Percentiles rank a stretch among this genome's conserved stretches.
These are phyloP conservation scores for Martensiomyces pterosporus DNA, from an alignment of 192 early-diverging fungal species.

Conservation along the genomic window DNA sequence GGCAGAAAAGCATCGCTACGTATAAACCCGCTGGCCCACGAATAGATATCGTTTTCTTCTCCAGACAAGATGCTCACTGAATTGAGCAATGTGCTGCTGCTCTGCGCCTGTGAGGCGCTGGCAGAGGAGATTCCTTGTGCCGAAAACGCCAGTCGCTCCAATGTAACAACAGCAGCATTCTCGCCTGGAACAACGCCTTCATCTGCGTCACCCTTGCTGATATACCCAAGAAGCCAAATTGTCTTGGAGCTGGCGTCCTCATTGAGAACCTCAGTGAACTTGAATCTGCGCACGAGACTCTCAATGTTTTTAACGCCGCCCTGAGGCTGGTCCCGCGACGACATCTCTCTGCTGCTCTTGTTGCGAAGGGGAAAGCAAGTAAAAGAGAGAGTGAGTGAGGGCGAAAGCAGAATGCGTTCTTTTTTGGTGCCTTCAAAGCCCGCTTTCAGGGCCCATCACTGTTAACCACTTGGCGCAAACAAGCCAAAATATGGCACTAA, in stretches of 20 bases:
- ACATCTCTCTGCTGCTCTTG: no score
- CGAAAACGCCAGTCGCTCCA: slow-evolving; percentile 32
- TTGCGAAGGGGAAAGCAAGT: no score
- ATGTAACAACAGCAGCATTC: slow-evolving; percentile 30
- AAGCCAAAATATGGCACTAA: no score
- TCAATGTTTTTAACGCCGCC: slow-evolving; percentile 2
- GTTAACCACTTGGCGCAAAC: no score
- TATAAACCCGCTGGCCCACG: slow-evolving; percentile 56
- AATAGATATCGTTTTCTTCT: slow-evolving; percentile 66
- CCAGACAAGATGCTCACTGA: slow-evolving; percentile 21
- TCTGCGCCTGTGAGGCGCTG: neutral
- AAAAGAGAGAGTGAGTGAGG: no score
- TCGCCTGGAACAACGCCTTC: slow-evolving; percentile 7
- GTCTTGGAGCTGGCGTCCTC: slow-evolving; percentile 40
- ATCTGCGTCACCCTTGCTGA: no score
- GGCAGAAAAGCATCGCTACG: slow-evolving; percentile 28
- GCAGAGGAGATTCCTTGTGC: slow-evolving; percentile 1
- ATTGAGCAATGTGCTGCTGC: neutral
- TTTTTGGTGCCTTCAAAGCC: no score
- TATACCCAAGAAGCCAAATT: slow-evolving; percentile 31
- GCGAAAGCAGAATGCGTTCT: no score
- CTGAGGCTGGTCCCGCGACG: no score
- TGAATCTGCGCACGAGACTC: slow-evolving; percentile 20
- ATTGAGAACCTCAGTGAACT: slow-evolving; percentile 31
- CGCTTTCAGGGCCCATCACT: no score